Percentiles rank a stretch among this genome's conserved stretches.
These are phyloP conservation scores for Coniferiporia sulphurascens DNA, from an alignment of 1,284 basidiomycete species.

Conservation along the genomic window DNA sequence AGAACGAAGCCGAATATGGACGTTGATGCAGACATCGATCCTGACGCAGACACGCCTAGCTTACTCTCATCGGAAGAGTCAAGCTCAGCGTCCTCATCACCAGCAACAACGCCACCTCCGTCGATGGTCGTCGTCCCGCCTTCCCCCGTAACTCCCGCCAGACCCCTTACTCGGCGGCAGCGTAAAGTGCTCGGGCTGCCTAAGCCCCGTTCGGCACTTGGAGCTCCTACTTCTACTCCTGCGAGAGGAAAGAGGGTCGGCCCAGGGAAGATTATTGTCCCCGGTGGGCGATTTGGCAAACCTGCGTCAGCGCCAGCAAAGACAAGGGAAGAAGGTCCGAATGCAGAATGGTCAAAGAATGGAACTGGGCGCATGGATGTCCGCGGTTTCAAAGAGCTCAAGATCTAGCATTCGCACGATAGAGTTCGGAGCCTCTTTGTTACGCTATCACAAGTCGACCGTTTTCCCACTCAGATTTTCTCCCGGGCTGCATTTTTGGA, in stretches of 20 bases:
- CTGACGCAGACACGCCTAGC: conserved; percentile 38
- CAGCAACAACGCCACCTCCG: conserved; percentile 34
- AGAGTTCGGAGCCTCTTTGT: neutral
- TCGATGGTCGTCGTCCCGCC: conserved; percentile 23
- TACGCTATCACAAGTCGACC: neutral
- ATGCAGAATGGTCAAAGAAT: conserved; percentile 62
- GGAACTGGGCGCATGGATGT: conserved; percentile 74
- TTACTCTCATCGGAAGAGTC: conserved; percentile 38
- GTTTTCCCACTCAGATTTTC: neutral
- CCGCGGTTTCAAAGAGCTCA: conserved; percentile 74
- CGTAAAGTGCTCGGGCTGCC: conserved; percentile 64
- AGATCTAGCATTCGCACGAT: conserved; percentile 44
- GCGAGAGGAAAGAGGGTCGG: conserved; percentile 26
- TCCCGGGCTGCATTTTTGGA: neutral
- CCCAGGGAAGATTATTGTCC: conserved; percentile 52
- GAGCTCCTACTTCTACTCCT: conserved; percentile 12
- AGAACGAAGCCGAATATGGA: conserved; percentile 25
- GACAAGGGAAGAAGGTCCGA: conserved; percentile 27
- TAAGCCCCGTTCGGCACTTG: conserved; percentile 36
- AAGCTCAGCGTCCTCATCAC: conserved; percentile 40
- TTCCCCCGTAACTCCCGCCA: conserved; percentile 23
- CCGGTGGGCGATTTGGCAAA: conserved; percentile 46
- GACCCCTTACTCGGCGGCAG: conserved; percentile 56
- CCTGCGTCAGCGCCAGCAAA: conserved; percentile 23
- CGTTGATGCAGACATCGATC: conserved; percentile 30